A percentile compares a stretch with the other conserved stretches of the same genome.
These are phyloP conservation scores for Phaseolus coccineus DNA, from an alignment of 331 rosid genomes.

Conservation along the genomic window DNA sequence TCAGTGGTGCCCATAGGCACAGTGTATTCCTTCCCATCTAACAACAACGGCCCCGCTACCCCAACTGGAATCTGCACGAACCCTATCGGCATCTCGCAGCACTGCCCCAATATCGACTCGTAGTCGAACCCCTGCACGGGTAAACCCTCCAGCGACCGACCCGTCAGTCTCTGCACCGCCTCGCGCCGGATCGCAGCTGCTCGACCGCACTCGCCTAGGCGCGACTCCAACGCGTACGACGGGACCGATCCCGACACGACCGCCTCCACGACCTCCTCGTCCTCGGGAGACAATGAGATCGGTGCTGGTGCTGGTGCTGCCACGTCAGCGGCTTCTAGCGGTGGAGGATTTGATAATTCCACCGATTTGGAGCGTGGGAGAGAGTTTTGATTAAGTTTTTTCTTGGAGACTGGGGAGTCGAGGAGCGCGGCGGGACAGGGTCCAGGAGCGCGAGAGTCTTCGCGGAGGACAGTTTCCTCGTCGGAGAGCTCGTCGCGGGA, in stretches of 20 bases:
- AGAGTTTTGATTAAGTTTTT: not conserved
- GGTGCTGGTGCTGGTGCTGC: not conserved
- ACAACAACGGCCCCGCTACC: slow-evolving; percentile 68
- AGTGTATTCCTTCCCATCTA: slow-evolving; percentile 61
- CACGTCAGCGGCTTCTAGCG: not conserved
- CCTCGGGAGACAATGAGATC: slow-evolving; percentile 14
- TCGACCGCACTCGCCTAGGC: slow-evolving; percentile 51
- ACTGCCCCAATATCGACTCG: slow-evolving; percentile 73
- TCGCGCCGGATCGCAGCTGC: slow-evolving; percentile 64
- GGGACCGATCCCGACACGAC: slow-evolving; percentile 58
- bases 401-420: not conserved
- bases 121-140: slow-evolving; percentile 70
- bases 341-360: not conserved
- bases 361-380: not conserved
- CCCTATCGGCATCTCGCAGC: slow-evolving; percentile 86
- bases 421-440: slow-evolving; percentile 46
- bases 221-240: slow-evolving; percentile 63
- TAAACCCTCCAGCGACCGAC: slow-evolving; percentile 55
- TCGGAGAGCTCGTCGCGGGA: slow-evolving; percentile 51
- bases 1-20: slow-evolving; percentile 86
- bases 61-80: slow-evolving; percentile 79
- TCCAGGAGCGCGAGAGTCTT: slow-evolving; percentile 38
- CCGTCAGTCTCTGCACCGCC: slow-evolving; percentile 58
- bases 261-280: slow-evolving; percentile 49
- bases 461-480: slow-evolving; percentile 34